phyloP scores from a whole-genome alignment of 1,284 basidiomycete genomes.

The Boletus smithii region DNA sequence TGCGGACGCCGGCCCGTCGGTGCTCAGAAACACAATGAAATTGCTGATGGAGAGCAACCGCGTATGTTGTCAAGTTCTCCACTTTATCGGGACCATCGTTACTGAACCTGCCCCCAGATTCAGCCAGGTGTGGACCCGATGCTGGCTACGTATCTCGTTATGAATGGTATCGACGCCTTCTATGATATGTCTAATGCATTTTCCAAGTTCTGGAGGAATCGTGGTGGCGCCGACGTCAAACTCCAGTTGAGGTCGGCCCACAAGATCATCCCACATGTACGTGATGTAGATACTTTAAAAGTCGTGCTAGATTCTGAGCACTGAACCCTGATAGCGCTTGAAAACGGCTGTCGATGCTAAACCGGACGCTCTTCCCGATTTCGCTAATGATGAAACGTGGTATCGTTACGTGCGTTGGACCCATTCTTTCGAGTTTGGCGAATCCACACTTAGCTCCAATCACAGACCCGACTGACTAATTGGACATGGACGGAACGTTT shows the following conservation, averaged over 20 bases:
- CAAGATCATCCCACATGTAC: conserved; percentile 27
- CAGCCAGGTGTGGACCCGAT: conserved; percentile 3
- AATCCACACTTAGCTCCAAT: neutral
- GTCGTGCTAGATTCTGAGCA: neutral
- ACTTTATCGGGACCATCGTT: neutral
- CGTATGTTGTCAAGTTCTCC: conserved; percentile 11
- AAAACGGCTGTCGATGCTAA: conserved; percentile 17
- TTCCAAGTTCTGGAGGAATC: conserved; percentile 23
- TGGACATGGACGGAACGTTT: conserved; percentile 29
- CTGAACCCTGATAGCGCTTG: conserved; percentile 18
- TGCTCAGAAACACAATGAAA: conserved; percentile 1
- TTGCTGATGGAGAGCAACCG: conserved; percentile 12
- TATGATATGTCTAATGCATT: conserved; percentile 32
- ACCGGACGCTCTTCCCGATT: conserved; percentile 19
- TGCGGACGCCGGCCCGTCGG: conserved; percentile 5
- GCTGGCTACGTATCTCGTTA: conserved; percentile 5
- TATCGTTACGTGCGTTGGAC: conserved; percentile 26
- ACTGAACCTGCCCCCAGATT: conserved; percentile 13
- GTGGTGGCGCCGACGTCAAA: conserved; percentile 12
- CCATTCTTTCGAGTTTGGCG: neutral
- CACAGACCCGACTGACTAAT: conserved; percentile 21
- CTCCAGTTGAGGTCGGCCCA: conserved; percentile 23
- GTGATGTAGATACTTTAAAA: conserved; percentile 5
- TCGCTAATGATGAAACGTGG: conserved; percentile 25
- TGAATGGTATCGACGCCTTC: conserved; percentile 15